Percentiles rank a stretch among this genome's conserved stretches.
These are phyloP conservation scores for Alternaria viburni DNA, from an alignment of 2,329 filamentous ascomycete genomes.

Conservation along the genomic window DNA sequence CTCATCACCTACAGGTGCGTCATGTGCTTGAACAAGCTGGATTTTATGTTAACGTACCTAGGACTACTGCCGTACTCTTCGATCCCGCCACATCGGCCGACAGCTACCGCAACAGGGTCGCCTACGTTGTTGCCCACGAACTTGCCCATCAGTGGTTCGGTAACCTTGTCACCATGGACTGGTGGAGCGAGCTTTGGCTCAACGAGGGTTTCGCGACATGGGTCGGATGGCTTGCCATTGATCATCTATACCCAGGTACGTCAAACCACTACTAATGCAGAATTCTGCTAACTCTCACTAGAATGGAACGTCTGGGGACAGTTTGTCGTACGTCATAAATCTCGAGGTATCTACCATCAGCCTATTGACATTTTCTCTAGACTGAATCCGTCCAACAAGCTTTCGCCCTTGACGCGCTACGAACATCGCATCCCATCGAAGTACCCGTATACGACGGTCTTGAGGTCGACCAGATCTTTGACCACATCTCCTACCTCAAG, in stretches of 20 bases:
- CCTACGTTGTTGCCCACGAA: constrained; percentile 98
- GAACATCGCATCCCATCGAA: constrained; percentile 94
- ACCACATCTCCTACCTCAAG: constrained; percentile 95
- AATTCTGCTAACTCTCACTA: constrained; percentile 32
- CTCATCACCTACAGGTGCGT: constrained; percentile 84
- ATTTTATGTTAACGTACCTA: constrained; percentile 18
- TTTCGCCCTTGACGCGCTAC: constrained; percentile 86
- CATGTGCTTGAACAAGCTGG: background rate
- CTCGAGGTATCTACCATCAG: constrained; percentile 57
- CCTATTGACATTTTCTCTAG: constrained; percentile 54
- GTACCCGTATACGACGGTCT: constrained; percentile 92
- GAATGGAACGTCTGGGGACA: constrained; percentile 98
- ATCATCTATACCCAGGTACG: constrained; percentile 81
- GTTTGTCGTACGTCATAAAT: constrained; percentile 74
- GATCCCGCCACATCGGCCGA: constrained; percentile 91
- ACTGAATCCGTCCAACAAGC: constrained; percentile 93
- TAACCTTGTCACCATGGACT: constrained; percentile 95
- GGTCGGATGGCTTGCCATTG: constrained; percentile 93
- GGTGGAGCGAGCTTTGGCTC: constrained; percentile 89
- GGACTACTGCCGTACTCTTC: constrained; percentile 91
- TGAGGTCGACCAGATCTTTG: constrained; percentile 97
- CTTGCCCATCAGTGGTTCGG: constrained; percentile 97
- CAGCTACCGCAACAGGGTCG: constrained; percentile 89
- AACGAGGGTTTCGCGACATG: constrained; percentile 98
- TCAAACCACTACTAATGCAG: background rate